Evolutionary conservation across 192 early-diverging fungal species (phyloP).

Genomic region (Mortierella alpina): DNA sequence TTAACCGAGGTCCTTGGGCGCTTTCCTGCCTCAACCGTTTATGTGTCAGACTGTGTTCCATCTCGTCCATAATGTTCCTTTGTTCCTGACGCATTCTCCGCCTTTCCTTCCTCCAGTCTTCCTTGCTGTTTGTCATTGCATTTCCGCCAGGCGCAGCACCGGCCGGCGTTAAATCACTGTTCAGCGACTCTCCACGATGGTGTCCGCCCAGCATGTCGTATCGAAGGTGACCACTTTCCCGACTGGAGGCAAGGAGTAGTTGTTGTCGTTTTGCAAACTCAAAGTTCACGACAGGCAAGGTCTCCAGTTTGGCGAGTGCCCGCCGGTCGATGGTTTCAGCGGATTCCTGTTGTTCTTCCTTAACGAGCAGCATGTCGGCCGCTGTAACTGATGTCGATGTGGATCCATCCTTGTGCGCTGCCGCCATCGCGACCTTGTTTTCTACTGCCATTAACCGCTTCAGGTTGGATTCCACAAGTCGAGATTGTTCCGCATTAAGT

Average conservation of each 20-base stretch:
- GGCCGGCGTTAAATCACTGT: not conserved
- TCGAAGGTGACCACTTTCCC: slow-evolving; percentile 4
- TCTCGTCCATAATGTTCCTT: slow-evolving; percentile 14
- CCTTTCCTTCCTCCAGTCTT: slow-evolving; percentile 45
- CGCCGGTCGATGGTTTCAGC: slow-evolving; percentile 19
- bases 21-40: slow-evolving; percentile 41
- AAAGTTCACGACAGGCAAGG: slow-evolving; percentile 47
- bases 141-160: not conserved
- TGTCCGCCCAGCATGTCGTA: slow-evolving; percentile 19
- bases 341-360: slow-evolving; percentile 28
- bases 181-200: slow-evolving; percentile 16
- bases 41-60: slow-evolving; percentile 30
- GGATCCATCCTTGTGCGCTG: slow-evolving; percentile 40
- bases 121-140: not conserved
- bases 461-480: slow-evolving; percentile 65
- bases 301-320: slow-evolving; percentile 24
- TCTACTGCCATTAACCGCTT: slow-evolving; percentile 59
- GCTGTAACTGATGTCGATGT: slow-evolving; percentile 8
- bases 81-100: slow-evolving; percentile 35
- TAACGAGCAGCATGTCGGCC: slow-evolving; percentile 21
- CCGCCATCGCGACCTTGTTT: slow-evolving; percentile 47
- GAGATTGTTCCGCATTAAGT: slow-evolving; percentile 64
- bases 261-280: slow-evolving; percentile 38
- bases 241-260: slow-evolving; percentile 9
- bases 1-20: slow-evolving; percentile 7